phyloP scores from a whole-genome alignment of 2,329 filamentous ascomycete species.

The Colletotrichum sp. region DNA sequence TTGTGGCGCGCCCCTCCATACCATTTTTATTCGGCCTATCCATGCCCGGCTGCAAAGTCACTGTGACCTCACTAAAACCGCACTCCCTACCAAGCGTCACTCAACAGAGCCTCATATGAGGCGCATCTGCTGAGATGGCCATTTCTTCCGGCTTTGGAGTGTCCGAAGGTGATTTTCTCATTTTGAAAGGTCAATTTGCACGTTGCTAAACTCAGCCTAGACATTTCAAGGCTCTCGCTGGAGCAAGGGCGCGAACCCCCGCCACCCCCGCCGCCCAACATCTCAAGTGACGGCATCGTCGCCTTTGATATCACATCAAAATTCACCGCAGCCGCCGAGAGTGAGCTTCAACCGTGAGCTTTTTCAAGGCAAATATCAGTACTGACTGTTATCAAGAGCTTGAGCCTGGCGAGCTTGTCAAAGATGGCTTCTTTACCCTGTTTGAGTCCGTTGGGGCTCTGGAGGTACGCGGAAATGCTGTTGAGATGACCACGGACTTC shows the following conservation, averaged over 20 bases:
- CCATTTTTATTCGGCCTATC: conserved; percentile 1
- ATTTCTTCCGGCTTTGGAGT: conserved; percentile 33
- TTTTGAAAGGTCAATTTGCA: not conserved
- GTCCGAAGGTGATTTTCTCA: conserved; percentile 35
- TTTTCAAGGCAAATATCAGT: not conserved
- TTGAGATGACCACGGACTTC: not conserved
- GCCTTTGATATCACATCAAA: conserved; percentile 63
- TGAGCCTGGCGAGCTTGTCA: conserved; percentile 81
- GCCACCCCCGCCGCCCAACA: conserved; percentile 42
- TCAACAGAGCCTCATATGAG: conserved; percentile 14
- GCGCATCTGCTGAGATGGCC: conserved; percentile 6
- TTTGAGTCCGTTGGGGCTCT: conserved; percentile 92
- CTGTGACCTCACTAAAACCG: conserved; percentile 18
- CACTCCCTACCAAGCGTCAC: not conserved
- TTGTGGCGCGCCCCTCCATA: not conserved
- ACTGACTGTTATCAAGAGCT: conserved; percentile 61
- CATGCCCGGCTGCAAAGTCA: not conserved
- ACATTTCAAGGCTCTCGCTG: conserved; percentile 47
- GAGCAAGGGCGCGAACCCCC: conserved; percentile 34
- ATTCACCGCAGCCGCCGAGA: conserved; percentile 57
- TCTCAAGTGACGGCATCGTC: conserved; percentile 55
- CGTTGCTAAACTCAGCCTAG: conserved; percentile 30
- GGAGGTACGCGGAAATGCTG: conserved; percentile 56
- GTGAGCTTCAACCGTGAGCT: conserved; percentile 40
- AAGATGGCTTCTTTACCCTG: conserved; percentile 92